Evolutionary conservation across 768 basidiomycete species (phyloP).

Genomic region (Lentinus brumalis): DNA sequence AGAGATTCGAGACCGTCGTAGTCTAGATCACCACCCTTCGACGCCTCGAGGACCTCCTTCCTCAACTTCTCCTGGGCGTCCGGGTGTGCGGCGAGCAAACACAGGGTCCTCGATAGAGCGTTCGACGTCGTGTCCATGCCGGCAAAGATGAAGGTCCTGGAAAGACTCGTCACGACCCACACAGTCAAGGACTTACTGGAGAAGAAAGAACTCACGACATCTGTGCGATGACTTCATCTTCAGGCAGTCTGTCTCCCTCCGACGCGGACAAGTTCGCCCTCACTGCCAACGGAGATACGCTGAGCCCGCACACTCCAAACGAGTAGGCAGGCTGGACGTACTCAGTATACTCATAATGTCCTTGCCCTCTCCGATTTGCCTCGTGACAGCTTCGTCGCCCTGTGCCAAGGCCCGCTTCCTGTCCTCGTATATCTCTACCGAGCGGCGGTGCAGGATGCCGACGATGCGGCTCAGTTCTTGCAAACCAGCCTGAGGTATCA

Average conservation of each 20-base stretch:
- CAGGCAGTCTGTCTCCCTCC: background rate
- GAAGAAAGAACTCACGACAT: conserved; percentile 20
- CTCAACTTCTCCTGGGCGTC: conserved; percentile 38
- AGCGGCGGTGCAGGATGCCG: conserved; percentile 9
- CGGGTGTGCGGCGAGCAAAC: conserved; percentile 29
- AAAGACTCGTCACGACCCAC: background rate
- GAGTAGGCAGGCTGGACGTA: background rate
- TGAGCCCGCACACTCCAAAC: too few species aligned
- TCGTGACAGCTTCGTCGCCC: conserved; percentile 21
- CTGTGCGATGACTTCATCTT: conserved; percentile 38
- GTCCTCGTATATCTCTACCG: conserved; percentile 15
- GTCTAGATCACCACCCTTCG: conserved; percentile 14
- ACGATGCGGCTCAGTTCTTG: conserved; percentile 7
- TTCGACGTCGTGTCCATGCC: conserved; percentile 30
- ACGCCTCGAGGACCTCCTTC: conserved; percentile 18
- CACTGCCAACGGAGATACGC: background rate
- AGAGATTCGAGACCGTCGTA: conserved; percentile 16
- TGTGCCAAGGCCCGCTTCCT: conserved; percentile 21
- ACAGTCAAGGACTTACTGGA: background rate
- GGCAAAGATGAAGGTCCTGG: conserved; percentile 21
- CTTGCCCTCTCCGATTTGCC: conserved; percentile 10
- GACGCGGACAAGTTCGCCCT: conserved; percentile 28
- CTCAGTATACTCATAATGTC: conserved; percentile 31
- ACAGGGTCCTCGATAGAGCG: conserved; percentile 21
- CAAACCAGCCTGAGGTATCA: conserved; percentile 11